Evolutionary conservation across 495 filamentous ascomycete genomes (phyloP), one percentile per base, ranked within the genome.

Genomic region (Penicillium cinerascens): DNA sequence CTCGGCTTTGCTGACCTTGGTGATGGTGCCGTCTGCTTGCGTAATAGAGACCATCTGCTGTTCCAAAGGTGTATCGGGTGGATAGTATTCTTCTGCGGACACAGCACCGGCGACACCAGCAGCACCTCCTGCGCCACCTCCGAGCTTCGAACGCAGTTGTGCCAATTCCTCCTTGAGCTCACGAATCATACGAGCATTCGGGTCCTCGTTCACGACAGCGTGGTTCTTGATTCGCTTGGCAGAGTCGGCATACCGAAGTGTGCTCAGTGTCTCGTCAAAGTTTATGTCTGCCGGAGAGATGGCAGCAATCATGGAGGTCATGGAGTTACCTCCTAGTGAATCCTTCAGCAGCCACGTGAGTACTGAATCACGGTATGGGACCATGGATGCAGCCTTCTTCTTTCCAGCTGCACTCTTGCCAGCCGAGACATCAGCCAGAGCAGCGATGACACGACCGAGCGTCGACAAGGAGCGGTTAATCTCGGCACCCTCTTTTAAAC

Each of bases 151-250:
- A 58, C 93, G 79, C 26, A 99, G 75, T 46, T 93, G 78, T 4
- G 89, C 82, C 53, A 99, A 70, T 61, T 99, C 93, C 64, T 99
- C 93, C 68, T 97, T 99, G 49, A 99, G 73, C 61, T 99, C 93
- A 60, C 93, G 81, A 52, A 99, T 97, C 93, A 99, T 99, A 51
- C 92, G 85, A 54, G 93, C 93, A 65, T 99, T 99, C 38, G 93
- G 91, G 74, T 97, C 93, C 65, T 99, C 93, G 75, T 99, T 99
- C 67, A 99, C 88, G 23, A 99, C 95, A 35, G 93, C 93, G 67
- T 99, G 95, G 73, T 99, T 97, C 89, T 97, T 97, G 78, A 99
- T 99, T 58, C 93, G 83, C 72, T 99, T 99, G 20, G 93, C 93
- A 6, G 90, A 96, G 67, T 99, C 93, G 41, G 93, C 93, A 73